These are phyloP conservation scores for Fusarium albosuccineum DNA, from an alignment of 2,329 filamentous ascomycete species.

Conservation along the genomic window DNA sequence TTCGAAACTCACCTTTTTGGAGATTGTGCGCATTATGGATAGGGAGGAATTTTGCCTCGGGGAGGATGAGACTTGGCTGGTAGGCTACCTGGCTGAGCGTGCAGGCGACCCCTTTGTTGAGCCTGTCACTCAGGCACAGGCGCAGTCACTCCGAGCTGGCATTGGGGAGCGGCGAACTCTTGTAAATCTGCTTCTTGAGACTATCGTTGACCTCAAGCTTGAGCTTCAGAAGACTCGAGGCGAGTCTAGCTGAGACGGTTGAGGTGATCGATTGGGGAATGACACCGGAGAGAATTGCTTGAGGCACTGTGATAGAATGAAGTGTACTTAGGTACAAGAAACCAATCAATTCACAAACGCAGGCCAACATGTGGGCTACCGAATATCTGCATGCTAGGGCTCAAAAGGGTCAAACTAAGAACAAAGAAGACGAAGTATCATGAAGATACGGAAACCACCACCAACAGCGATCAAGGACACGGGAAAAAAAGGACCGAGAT, in stretches of 20 bases:
- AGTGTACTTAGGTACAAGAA: too few relatives aligned
- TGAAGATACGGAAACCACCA: too few relatives aligned
- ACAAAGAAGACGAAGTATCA: too few relatives aligned
- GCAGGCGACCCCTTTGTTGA: not conserved
- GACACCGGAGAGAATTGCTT: too few relatives aligned
- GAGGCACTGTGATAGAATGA: too few relatives aligned
- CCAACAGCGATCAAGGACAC: too few relatives aligned
- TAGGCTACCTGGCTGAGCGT: not conserved
- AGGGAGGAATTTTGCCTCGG: not conserved
- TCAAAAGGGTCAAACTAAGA: too few relatives aligned
- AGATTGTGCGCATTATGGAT: not conserved
- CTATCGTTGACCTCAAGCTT: not conserved
- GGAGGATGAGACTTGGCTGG: not conserved
- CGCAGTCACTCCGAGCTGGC: not conserved
- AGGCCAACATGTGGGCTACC: too few relatives aligned
- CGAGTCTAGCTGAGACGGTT: not conserved
- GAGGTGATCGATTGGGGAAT: not conserved
- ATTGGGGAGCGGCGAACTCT: not conserved
- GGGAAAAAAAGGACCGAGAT: too few relatives aligned
- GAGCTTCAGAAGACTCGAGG: not conserved
- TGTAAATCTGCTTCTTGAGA: not conserved
- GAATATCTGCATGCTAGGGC: too few relatives aligned
- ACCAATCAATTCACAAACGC: too few relatives aligned
- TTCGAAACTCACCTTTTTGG: not conserved
- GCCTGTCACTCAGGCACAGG: not conserved